Conservation (phyloP, 805 yeast genomes). For the Candida suzukii region DNA sequence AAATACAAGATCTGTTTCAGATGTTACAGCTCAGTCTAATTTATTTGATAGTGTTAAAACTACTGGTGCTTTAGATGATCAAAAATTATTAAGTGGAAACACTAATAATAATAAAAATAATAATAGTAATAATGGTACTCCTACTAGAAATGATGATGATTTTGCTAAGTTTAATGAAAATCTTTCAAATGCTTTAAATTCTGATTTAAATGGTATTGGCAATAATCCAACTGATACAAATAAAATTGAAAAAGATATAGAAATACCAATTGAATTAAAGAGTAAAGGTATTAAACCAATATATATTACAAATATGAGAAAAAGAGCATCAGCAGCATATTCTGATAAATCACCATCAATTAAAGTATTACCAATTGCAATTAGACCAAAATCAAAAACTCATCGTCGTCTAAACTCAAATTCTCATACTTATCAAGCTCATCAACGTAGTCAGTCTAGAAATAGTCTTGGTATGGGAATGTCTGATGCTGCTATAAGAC, state of each 20-base stretch:
- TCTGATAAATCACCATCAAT: slow-evolving; percentile 38
- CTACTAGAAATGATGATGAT: background rate
- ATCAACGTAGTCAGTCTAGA: slow-evolving; percentile 8
- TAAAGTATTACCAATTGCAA: slow-evolving; percentile 50
- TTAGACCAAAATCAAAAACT: slow-evolving; percentile 34
- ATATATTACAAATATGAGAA: slow-evolving; percentile 39
- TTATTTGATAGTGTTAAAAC: slow-evolving; percentile 15
- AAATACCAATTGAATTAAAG: background rate
- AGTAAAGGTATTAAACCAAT: slow-evolving; percentile 45
- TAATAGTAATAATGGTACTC: too few relatives aligned
- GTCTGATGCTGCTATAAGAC: slow-evolving; percentile 42
- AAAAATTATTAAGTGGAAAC: background rate
- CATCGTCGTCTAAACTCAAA: slow-evolving; percentile 15
- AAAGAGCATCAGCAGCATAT: slow-evolving; percentile 41
- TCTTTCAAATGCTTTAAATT: too few relatives aligned
- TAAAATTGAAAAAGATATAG: background rate
- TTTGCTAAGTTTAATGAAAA: too few relatives aligned
- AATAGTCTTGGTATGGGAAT: too few relatives aligned
- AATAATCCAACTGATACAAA: background rate
- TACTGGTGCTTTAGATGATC: background rate
- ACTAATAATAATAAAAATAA: too few relatives aligned
- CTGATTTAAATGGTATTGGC: background rate
- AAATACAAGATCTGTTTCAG: slow-evolving; percentile 29
- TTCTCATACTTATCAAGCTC: background rate
- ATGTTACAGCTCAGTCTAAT: slow-evolving; percentile 25